Conservation (phyloP, 345 rosid species). For the Rubroshorea leprosula region DNA sequence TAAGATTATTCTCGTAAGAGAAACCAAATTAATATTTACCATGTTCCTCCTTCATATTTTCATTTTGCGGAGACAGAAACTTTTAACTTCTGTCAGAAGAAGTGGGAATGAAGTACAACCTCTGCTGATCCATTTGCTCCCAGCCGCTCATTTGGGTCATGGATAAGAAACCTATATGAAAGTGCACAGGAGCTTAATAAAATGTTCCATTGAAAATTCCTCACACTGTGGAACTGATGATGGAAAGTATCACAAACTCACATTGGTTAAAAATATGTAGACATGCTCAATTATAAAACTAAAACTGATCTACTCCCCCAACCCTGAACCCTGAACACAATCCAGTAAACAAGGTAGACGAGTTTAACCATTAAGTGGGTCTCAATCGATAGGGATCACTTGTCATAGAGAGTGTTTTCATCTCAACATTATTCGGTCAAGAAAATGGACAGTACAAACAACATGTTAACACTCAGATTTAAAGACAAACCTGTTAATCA, state of each 20-base stretch:
- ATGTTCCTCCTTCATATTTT: constrained; percentile 4
- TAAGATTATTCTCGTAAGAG: constrained; percentile 17
- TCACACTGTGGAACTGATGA: not conserved
- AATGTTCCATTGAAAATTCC: not conserved
- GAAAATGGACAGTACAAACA: constrained; percentile 6
- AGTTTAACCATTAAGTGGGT: not conserved
- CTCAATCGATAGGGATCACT: not conserved
- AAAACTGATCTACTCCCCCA: no score
- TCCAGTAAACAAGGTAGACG: no score
- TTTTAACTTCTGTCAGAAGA: constrained; percentile 5
- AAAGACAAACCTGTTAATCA: constrained; percentile 58
- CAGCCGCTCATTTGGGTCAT: constrained; percentile 55
- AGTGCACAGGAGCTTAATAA: constrained; percentile 11
- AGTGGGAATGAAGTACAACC: constrained; percentile 33
- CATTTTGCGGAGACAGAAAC: not conserved
- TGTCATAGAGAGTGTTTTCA: not conserved
- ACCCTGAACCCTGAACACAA: no score
- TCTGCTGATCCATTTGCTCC: constrained; percentile 70
- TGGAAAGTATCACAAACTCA: no score
- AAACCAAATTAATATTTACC: not conserved
- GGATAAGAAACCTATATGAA: constrained; percentile 53
- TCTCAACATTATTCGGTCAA: not conserved
- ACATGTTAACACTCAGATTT: constrained; percentile 8
- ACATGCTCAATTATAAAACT: no score
- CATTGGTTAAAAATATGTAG: no score